phyloP scores from a whole-genome alignment of 2,329 filamentous ascomycete genomes.

The Aspergillus chevalieri region DNA sequence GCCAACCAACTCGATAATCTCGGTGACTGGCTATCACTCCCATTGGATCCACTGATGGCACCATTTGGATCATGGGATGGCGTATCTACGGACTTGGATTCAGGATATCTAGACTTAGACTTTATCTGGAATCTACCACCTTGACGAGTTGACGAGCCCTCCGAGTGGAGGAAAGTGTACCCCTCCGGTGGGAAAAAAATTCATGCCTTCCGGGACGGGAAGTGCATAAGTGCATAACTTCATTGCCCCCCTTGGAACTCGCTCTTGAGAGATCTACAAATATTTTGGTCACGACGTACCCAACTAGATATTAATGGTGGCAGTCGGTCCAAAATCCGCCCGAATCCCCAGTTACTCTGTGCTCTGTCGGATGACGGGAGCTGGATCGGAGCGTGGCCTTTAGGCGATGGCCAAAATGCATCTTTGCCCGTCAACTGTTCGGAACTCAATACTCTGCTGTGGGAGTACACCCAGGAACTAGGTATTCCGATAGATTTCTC shows the following conservation, averaged over 20 bases:
- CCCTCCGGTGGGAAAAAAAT: too few species aligned
- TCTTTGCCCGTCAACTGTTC: conserved; percentile 1
- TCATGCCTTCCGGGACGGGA: too few species aligned
- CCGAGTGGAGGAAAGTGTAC: too few species aligned
- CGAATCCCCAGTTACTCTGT: too few species aligned
- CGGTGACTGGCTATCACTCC: conserved; percentile 39
- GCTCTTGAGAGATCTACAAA: too few species aligned
- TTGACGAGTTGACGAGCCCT: not conserved
- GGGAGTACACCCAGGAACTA: not conserved
- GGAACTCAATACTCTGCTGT: conserved; percentile 1
- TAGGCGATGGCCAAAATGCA: not conserved
- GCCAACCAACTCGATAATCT: conserved; percentile 5
- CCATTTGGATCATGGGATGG: conserved; percentile 34
- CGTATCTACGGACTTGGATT: conserved; percentile 36
- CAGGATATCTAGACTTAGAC: conserved; percentile 27
- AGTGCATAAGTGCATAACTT: too few species aligned
- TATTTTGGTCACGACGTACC: too few species aligned
- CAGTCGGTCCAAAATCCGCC: too few species aligned
- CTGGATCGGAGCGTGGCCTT: conserved; percentile 1
- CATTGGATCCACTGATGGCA: conserved; percentile 41
- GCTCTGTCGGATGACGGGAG: not conserved
- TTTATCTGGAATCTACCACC: conserved; percentile 40
- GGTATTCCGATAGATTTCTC: conserved; percentile 1
- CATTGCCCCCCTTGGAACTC: too few species aligned
- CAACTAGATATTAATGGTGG: too few species aligned